A percentile compares a stretch with the other conserved stretches of the same genome.
Conservation (phyloP, 306 rosid species). For the Cicer arietinum region DNA sequence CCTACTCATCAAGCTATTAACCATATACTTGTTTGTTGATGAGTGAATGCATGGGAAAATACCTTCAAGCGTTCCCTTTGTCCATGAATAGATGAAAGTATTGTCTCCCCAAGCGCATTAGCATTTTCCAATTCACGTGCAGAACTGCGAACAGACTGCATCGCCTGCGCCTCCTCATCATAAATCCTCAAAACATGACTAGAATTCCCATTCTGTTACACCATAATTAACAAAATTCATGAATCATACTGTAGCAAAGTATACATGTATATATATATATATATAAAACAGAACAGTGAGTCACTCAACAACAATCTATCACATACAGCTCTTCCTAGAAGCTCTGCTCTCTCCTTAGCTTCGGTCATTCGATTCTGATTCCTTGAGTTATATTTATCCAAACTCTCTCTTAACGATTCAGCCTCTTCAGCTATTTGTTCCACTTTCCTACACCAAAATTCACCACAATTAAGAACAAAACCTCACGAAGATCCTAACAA, state of each 20-base stretch:
- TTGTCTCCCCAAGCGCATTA: conserved; percentile 77
- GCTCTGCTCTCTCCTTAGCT: conserved; percentile 77
- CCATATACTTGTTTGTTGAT: not conserved
- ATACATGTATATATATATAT: not conserved
- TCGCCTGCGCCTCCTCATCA: conserved; percentile 84
- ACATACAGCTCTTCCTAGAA: conserved; percentile 83
- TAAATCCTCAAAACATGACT: conserved; percentile 77
- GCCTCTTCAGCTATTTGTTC: conserved; percentile 91
- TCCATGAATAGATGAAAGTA: conserved; percentile 75
- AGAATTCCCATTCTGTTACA: conserved; percentile 75
- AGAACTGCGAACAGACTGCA: conserved; percentile 70
- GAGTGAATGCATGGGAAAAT: conserved; percentile 34
- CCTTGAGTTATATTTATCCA: conserved; percentile 66
- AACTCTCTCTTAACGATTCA: conserved; percentile 72
- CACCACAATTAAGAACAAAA: not conserved
- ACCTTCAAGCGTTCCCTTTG: conserved; percentile 94
- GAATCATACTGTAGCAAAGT: conserved; percentile 12
- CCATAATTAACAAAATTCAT: not conserved
- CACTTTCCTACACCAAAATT: conserved; percentile 66
- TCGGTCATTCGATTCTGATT: conserved; percentile 68
- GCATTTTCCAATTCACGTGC: conserved; percentile 76
- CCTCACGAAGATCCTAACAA: conserved; percentile 25
- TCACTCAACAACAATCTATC: conserved; percentile 5
- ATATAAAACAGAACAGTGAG: not conserved
- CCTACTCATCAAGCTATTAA: conserved; percentile 25